A percentile compares a stretch with the other conserved stretches of the same genome.
Evolutionary conservation across 2,329 filamentous ascomycete species (phyloP).

Genomic region (Ceratocystis albifundus): DNA sequence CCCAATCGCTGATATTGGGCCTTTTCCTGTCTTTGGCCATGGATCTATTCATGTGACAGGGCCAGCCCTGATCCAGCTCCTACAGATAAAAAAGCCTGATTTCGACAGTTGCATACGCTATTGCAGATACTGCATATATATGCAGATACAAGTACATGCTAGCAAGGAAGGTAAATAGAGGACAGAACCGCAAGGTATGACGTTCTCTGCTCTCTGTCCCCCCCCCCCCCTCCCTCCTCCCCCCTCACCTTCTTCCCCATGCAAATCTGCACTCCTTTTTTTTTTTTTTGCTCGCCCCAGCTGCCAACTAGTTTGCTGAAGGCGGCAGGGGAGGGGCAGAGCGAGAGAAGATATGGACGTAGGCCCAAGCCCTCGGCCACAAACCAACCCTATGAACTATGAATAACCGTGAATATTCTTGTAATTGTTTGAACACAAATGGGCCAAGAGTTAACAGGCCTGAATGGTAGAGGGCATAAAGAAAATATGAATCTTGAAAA

Average conservation of each 20-base stretch:
- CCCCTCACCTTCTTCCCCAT: not conserved
- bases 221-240: not conserved
- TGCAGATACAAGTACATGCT: not conserved
- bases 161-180: not conserved
- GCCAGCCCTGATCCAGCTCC: not conserved
- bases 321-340: too few species aligned
- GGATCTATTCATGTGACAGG: conserved; percentile 9
- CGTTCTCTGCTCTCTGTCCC: not conserved
- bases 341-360: not conserved
- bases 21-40: not conserved
- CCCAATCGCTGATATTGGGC: not conserved
- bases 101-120: conserved; percentile 3
- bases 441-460: too few species aligned
- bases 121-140: not conserved
- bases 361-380: too few species aligned
- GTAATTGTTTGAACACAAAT: too few species aligned
- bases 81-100: not conserved
- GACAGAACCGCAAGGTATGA: not conserved
- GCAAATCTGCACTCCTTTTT: not conserved
- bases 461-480: too few species aligned
- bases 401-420: too few species aligned
- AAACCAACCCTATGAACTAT: too few species aligned
- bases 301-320: not conserved
- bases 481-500: too few species aligned
- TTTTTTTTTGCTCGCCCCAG: not conserved